Evolutionary conservation across 2,329 filamentous ascomycete genomes (phyloP).

Genomic region (Pseudogymnoascus sp.): DNA sequence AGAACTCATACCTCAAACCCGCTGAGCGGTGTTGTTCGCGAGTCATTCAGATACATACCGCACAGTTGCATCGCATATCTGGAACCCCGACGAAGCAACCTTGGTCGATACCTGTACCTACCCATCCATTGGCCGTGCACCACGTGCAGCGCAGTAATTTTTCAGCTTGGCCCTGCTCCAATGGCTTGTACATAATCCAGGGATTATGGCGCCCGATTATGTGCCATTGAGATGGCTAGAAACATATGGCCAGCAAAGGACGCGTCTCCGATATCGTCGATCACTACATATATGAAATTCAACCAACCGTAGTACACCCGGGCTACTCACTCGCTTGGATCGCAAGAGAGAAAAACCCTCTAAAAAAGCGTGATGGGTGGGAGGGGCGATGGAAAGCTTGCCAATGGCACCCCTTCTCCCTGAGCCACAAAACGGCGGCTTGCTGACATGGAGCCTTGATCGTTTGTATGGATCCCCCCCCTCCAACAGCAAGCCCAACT

Average conservation of each 20-base stretch:
- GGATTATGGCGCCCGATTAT: background rate
- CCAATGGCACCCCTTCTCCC: background rate
- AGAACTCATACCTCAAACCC: background rate
- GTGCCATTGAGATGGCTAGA: background rate
- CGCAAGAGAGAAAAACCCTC: background rate
- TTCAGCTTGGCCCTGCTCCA: background rate
- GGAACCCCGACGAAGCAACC: background rate
- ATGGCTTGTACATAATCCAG: background rate
- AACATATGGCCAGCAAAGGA: background rate
- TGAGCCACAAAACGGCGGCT: slow-evolving; percentile 3
- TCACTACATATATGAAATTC: background rate
- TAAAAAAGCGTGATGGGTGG: slow-evolving; percentile 2
- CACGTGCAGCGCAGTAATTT: slow-evolving; percentile 1
- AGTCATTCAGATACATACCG: background rate
- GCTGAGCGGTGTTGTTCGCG: background rate
- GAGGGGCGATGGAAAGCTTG: slow-evolving; percentile 3
- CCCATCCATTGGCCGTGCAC: background rate
- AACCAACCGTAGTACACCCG: background rate
- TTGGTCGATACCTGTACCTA: background rate
- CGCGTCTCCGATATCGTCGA: slow-evolving; percentile 4
- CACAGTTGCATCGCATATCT: background rate
- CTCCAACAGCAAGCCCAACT: background rate
- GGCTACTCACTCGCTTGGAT: background rate
- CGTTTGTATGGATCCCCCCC: background rate
- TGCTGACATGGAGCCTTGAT: slow-evolving; percentile 3